These are phyloP conservation scores for Moesziomyces globuligerus DNA, from an alignment of 1,284 basidiomycete species.

Conservation along the genomic window DNA sequence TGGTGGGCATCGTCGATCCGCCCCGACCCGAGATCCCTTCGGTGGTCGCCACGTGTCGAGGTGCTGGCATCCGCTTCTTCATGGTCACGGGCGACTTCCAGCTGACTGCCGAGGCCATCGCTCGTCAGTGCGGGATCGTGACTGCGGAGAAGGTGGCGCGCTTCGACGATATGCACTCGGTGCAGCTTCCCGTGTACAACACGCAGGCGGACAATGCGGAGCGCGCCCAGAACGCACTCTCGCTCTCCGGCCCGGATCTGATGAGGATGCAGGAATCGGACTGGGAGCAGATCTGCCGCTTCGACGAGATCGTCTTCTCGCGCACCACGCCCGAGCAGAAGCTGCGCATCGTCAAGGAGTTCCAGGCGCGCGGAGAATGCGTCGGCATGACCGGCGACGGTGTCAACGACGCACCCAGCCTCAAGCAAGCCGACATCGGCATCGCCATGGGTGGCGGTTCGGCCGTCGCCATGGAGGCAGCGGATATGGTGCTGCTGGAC, in stretches of 20 bases:
- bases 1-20: slow-evolving; percentile 76
- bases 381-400: slow-evolving; percentile 76
- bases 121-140: slow-evolving; percentile 74
- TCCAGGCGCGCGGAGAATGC: slow-evolving; percentile 72
- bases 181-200: slow-evolving; percentile 20
- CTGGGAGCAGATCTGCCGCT: slow-evolving; percentile 73
- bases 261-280: slow-evolving; percentile 29
- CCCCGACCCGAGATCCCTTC: slow-evolving; percentile 74
- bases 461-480: slow-evolving; percentile 65
- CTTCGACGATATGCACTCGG: slow-evolving; percentile 67
- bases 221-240: slow-evolving; percentile 25
- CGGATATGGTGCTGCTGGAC: slow-evolving; percentile 55
- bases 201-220: slow-evolving; percentile 43
- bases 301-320: slow-evolving; percentile 78
- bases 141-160: slow-evolving; percentile 67
- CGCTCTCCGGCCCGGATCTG: slow-evolving; percentile 23
- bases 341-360: slow-evolving; percentile 75
- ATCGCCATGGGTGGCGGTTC: slow-evolving; percentile 70
- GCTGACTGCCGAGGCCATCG: slow-evolving; percentile 73
- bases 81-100: slow-evolving; percentile 77
- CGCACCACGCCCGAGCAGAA: slow-evolving; percentile 78
- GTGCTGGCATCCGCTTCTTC: slow-evolving; percentile 75
- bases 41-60: slow-evolving; percentile 71
- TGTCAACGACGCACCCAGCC: slow-evolving; percentile 75
- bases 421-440: slow-evolving; percentile 70